Evolutionary conservation across 106 monocot species (phyloP).

Genomic region (Cymbidium sinense): DNA sequence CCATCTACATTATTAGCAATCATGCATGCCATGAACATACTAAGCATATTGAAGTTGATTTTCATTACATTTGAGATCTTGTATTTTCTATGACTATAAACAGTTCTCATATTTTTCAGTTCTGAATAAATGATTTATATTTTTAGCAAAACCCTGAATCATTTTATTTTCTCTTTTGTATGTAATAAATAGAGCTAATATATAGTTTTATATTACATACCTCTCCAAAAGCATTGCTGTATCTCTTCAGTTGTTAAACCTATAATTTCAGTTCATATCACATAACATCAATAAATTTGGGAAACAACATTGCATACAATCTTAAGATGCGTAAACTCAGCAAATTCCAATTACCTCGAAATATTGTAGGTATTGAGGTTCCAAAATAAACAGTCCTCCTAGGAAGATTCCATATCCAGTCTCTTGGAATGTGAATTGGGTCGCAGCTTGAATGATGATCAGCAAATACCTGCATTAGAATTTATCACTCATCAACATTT

Average conservation of each 20-base stretch:
- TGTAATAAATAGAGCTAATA: too few relatives aligned
- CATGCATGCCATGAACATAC: too few relatives aligned
- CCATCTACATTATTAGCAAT: too few relatives aligned
- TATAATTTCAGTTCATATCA: constrained; percentile 4
- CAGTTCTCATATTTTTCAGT: too few relatives aligned
- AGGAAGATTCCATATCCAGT: constrained; percentile 19
- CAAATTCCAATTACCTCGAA: constrained; percentile 9
- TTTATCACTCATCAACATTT: background rate
- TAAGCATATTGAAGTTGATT: too few relatives aligned
- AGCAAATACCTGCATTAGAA: constrained; percentile 21
- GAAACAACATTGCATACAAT: background rate
- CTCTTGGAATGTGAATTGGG: constrained; percentile 14
- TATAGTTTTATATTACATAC: constrained; percentile 7
- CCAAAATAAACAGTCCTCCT: constrained; percentile 18
- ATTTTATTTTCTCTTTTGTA: too few relatives aligned
- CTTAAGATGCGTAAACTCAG: too few relatives aligned
- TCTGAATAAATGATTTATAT: too few relatives aligned
- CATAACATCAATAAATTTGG: background rate
- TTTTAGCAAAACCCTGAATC: too few relatives aligned
- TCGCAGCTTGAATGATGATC: constrained; percentile 15
- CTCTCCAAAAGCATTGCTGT: constrained; percentile 34
- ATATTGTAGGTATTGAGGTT: constrained; percentile 23
- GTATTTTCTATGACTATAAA: too few relatives aligned
- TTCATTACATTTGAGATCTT: too few relatives aligned
- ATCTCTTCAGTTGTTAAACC: constrained; percentile 24